Evolutionary conservation across 2,329 filamentous ascomycete genomes (phyloP).

Genomic region (Arthroderma sp.): DNA sequence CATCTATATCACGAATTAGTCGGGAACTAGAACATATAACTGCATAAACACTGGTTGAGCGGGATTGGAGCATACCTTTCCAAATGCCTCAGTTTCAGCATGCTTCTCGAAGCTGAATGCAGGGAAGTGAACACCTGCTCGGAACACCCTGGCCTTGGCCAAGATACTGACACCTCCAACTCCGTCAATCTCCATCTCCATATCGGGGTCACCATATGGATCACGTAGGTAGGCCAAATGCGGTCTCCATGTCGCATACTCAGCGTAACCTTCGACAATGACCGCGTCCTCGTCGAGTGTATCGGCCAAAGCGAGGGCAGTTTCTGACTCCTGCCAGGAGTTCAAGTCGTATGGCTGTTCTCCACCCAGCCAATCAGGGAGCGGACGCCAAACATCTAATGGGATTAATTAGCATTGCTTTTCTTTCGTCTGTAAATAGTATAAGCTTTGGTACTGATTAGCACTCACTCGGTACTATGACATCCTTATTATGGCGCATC

Average conservation of each 20-base stretch:
- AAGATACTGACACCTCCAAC: constrained; percentile 95
- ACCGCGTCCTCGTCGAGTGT: constrained; percentile 95
- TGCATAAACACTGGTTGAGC: constrained; percentile 5
- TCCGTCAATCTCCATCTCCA: constrained; percentile 99
- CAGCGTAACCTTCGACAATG: constrained; percentile 96
- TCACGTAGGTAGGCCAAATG: constrained; percentile 94
- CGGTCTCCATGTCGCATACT: constrained; percentile 96
- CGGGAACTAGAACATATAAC: constrained; percentile 9
- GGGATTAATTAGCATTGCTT: constrained; percentile 16
- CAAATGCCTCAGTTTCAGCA: constrained; percentile 94
- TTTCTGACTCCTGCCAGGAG: constrained; percentile 98
- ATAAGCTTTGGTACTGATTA: not conserved
- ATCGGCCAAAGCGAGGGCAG: constrained; percentile 80
- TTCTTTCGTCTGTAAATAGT: constrained; percentile 9
- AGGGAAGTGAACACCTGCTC: constrained; percentile 89
- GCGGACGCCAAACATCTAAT: constrained; percentile 88
- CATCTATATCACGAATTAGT: constrained; percentile 52
- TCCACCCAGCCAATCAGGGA: constrained; percentile 95
- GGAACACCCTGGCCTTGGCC: constrained; percentile 90
- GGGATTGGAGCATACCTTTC: constrained; percentile 55
- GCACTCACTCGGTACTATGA: constrained; percentile 92
- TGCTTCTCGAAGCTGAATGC: constrained; percentile 98
- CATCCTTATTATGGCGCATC: constrained; percentile 97
- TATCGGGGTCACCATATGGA: constrained; percentile 92
- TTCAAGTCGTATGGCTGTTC: constrained; percentile 98